Evolutionary conservation across 2,329 filamentous ascomycete species (phyloP).

Genomic region (Acephala macrosclerotiorum): DNA sequence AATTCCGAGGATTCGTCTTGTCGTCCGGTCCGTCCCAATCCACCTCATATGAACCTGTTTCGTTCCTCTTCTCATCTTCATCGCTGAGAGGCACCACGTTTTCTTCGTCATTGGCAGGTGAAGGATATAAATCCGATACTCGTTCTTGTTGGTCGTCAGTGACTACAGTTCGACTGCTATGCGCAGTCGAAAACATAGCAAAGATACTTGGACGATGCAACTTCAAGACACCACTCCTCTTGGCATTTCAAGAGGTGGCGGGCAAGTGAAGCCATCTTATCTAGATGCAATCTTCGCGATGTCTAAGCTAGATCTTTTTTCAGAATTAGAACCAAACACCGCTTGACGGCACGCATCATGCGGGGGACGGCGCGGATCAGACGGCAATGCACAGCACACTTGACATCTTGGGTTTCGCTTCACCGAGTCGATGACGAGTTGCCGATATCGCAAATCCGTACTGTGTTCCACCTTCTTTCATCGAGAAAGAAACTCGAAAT

Average conservation of each 20-base stretch:
- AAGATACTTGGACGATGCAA: not conserved
- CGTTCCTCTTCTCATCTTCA: not conserved
- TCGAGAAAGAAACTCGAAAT: not conserved
- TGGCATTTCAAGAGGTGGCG: not conserved
- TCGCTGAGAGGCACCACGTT: slow-evolving; percentile 12
- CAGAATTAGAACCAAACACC: not conserved
- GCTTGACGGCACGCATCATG: not conserved
- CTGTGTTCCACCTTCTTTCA: not conserved
- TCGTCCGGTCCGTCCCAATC: slow-evolving; percentile 51
- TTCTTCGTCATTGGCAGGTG: slow-evolving; percentile 27
- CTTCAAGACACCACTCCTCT: not conserved
- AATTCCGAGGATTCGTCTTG: slow-evolving; percentile 56
- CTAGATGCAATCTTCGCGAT: not conserved
- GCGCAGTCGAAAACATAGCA: not conserved
- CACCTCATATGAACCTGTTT: slow-evolving; percentile 78
- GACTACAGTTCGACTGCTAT: not conserved
- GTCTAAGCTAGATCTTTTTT: not conserved
- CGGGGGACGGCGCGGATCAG: slow-evolving; percentile 3
- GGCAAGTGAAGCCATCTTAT: slow-evolving; percentile 14
- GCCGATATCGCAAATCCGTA: slow-evolving; percentile 4
- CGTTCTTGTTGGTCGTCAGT: not conserved
- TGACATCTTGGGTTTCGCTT: not conserved
- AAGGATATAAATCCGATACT: not conserved
- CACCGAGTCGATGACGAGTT: not conserved
- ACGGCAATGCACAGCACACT: not conserved